Percentiles rank a stretch among this genome's conserved stretches.
Conservation (phyloP, 75 land plant genomes). For the Selaginella tamariscina region DNA sequence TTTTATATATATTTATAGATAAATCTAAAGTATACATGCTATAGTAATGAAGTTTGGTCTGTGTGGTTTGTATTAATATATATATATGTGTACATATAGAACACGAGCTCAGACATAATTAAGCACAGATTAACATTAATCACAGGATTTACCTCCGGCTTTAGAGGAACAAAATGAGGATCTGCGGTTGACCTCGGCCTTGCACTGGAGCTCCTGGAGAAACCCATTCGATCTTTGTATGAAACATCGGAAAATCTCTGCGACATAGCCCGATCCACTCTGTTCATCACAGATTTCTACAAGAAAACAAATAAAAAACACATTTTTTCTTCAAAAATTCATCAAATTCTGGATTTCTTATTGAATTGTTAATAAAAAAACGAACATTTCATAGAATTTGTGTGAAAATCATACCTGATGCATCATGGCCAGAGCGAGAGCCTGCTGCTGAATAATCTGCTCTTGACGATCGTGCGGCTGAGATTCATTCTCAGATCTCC, state of each 20-base stretch:
- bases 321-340: too few relatives aligned
- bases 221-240: neutral
- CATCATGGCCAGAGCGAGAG: neutral
- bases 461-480: too few relatives aligned
- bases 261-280: neutral
- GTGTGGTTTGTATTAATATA: too few relatives aligned
- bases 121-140: neutral
- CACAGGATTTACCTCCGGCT: neutral
- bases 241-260: neutral
- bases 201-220: neutral
- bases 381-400: too few relatives aligned
- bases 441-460: conserved; percentile 4
- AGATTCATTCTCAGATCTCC: neutral
- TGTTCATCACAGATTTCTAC: too few relatives aligned
- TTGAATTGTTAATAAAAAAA: too few relatives aligned
- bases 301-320: too few relatives aligned
- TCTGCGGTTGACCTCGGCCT: neutral
- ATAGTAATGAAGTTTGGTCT: too few relatives aligned
- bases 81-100: neutral
- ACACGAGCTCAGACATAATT: neutral
- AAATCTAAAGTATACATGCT: too few relatives aligned
- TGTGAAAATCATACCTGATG: too few relatives aligned
- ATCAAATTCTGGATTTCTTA: too few relatives aligned
- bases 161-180: neutral
- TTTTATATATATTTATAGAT: too few relatives aligned